phyloP scores from a whole-genome alignment of 441 rosid genomes.

The Erodium chrysanthum region DNA sequence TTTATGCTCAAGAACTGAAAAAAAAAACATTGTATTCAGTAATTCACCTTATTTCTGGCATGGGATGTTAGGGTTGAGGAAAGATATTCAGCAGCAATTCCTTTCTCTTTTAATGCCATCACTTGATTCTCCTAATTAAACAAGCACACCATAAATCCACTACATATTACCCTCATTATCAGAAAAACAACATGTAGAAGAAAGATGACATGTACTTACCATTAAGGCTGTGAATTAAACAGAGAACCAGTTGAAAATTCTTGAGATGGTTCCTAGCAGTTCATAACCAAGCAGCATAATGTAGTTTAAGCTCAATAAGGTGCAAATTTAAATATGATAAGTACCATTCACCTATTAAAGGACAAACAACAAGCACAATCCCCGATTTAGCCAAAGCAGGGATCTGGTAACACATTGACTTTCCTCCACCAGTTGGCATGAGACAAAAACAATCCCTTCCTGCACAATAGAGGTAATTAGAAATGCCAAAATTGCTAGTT shows the following conservation, averaged over 20 bases:
- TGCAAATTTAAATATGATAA: not conserved
- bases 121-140: constrained; percentile 77
- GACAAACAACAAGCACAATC: constrained; percentile 88
- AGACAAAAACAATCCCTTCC: constrained; percentile 94
- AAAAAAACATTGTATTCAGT: not conserved
- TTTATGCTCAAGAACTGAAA: not conserved
- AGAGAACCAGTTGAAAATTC: constrained; percentile 9
- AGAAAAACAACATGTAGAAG: not conserved
- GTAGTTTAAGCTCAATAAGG: constrained; percentile 9
- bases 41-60: constrained; percentile 55
- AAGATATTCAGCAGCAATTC: constrained; percentile 82
- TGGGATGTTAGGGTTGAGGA: constrained; percentile 62
- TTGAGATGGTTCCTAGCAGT: constrained; percentile 10
- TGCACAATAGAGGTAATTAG: constrained; percentile 17
- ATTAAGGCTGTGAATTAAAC: constrained; percentile 58
- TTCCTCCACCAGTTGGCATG: constrained; percentile 97
- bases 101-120: constrained; percentile 70
- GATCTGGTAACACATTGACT: constrained; percentile 90
- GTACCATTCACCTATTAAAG: constrained; percentile 59
- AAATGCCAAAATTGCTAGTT: not conserved
- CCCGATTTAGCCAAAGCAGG: constrained; percentile 87
- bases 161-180: not conserved
- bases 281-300: constrained; percentile 16
- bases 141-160: constrained; percentile 6
- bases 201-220: constrained; percentile 37